These are phyloP conservation scores for Vinca major DNA, from an alignment of 305 asterid species.

Conservation along the genomic window DNA sequence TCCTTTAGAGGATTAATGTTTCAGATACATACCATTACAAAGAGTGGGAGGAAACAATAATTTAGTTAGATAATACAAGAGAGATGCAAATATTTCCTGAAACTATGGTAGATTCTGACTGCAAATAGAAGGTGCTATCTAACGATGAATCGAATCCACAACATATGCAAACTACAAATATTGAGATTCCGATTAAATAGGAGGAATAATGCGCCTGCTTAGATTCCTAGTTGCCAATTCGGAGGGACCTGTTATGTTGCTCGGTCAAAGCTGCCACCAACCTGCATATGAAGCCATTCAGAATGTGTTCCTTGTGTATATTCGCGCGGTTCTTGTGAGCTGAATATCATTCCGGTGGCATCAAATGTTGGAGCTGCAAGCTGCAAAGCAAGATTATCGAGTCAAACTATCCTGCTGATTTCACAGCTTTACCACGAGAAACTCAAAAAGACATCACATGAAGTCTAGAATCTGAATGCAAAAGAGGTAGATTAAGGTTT, in stretches of 20 bases:
- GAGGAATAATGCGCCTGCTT: conserved; percentile 10
- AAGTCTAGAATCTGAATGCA: not conserved
- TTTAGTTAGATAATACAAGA: conserved; percentile 9
- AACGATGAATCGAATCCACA: conserved; percentile 5
- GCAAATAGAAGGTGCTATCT: conserved; percentile 11
- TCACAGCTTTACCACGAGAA: not conserved
- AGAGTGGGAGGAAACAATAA: not conserved
- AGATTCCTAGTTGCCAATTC: not conserved
- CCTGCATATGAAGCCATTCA: conserved; percentile 89
- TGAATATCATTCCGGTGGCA: conserved; percentile 44
- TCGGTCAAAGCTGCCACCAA: conserved; percentile 53
- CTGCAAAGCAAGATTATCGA: conserved; percentile 31
- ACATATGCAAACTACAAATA: conserved; percentile 9
- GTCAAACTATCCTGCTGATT: not conserved
- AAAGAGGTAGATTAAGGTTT: not conserved
- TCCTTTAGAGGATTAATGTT: not conserved
- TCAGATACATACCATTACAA: conserved; percentile 5
- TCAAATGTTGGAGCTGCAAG: conserved; percentile 44
- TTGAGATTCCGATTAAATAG: conserved; percentile 6
- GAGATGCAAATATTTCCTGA: conserved; percentile 8
- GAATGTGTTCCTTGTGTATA: conserved; percentile 50
- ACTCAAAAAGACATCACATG: not conserved
- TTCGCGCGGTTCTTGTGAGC: conserved; percentile 53
- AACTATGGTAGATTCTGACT: not conserved
- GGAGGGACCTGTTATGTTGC: conserved; percentile 25